A percentile compares a stretch with the other conserved stretches of the same genome.
These are phyloP conservation scores for Termitomyces bulborhizus DNA, from an alignment of 768 basidiomycete species.

Conservation along the genomic window DNA sequence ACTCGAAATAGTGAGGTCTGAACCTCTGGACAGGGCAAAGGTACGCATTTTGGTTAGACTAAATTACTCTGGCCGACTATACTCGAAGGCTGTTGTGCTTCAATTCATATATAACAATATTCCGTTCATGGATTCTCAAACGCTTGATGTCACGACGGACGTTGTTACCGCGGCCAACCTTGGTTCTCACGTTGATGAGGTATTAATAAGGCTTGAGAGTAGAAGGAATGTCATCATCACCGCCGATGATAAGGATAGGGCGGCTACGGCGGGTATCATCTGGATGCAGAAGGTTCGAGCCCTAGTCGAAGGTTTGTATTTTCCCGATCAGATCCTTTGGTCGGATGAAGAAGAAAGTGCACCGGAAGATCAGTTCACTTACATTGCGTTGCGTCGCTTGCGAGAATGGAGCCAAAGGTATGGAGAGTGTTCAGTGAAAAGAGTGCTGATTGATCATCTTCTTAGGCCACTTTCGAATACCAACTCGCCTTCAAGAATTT, in stretches of 20 bases:
- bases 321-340: conserved; percentile 44
- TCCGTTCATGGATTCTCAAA: conserved; percentile 16
- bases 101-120: conserved; percentile 22
- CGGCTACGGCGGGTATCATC: background rate
- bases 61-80: background rate
- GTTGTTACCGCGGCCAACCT: conserved; percentile 13
- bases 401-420: conserved; percentile 36
- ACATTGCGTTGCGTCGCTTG: conserved; percentile 41
- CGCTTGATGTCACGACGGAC: conserved; percentile 15
- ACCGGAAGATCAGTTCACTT: conserved; percentile 33
- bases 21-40: conserved; percentile 28
- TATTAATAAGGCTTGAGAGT: conserved; percentile 13
- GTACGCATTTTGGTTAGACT: conserved; percentile 14
- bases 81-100: conserved; percentile 21
- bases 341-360: conserved; percentile 46
- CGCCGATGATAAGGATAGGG: background rate
- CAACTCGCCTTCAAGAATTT: conserved; percentile 23
- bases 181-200: conserved; percentile 13
- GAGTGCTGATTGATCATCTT: background rate
- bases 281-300: conserved; percentile 30
- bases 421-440: background rate
- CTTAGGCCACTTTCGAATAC: conserved; percentile 30
- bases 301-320: conserved; percentile 32
- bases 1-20: conserved; percentile 30
- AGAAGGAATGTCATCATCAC: background rate